Conservation (phyloP, 371 early-diverging fungal species). For the Lichtheimia corymbifera region DNA sequence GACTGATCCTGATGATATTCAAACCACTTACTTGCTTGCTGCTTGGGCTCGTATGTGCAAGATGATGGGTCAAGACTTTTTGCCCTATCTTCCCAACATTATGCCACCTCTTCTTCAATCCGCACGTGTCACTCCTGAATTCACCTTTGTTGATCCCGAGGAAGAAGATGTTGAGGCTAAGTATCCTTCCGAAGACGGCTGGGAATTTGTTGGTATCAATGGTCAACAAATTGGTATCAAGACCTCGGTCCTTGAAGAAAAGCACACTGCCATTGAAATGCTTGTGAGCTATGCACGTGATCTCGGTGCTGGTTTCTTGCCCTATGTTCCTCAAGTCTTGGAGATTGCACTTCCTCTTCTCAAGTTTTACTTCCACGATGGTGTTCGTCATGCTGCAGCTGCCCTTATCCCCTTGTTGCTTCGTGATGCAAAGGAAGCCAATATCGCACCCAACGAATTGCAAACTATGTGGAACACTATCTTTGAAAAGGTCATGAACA, state of each 20-base stretch:
- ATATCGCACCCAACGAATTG: constrained; percentile 41
- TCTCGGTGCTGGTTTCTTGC: constrained; percentile 85
- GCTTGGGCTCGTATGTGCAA: constrained; percentile 97
- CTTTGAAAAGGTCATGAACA: constrained; percentile 68
- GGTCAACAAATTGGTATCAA: constrained; percentile 94
- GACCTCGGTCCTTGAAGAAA: constrained; percentile 94
- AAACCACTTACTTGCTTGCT: constrained; percentile 86
- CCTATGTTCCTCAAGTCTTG: constrained; percentile 80
- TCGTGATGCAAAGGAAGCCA: constrained; percentile 58
- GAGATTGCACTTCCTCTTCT: constrained; percentile 86
- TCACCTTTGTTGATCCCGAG: constrained; percentile 80
- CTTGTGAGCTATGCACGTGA: constrained; percentile 91
- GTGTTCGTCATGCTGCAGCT: constrained; percentile 89
- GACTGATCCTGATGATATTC: constrained; percentile 90
- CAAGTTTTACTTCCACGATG: constrained; percentile 96
- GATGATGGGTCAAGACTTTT: constrained; percentile 91
- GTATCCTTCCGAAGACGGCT: constrained; percentile 91
- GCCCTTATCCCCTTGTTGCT: constrained; percentile 82
- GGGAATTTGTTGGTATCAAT: constrained; percentile 90
- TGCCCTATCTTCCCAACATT: constrained; percentile 87
- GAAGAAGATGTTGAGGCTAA: constrained; percentile 87
- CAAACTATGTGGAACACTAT: constrained; percentile 66
- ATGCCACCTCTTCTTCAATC: constrained; percentile 90
- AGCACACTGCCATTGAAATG: constrained; percentile 97
- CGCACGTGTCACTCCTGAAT: constrained; percentile 90